phyloP scores from a whole-genome alignment of 305 asterid genomes.

The Lippia alba region DNA sequence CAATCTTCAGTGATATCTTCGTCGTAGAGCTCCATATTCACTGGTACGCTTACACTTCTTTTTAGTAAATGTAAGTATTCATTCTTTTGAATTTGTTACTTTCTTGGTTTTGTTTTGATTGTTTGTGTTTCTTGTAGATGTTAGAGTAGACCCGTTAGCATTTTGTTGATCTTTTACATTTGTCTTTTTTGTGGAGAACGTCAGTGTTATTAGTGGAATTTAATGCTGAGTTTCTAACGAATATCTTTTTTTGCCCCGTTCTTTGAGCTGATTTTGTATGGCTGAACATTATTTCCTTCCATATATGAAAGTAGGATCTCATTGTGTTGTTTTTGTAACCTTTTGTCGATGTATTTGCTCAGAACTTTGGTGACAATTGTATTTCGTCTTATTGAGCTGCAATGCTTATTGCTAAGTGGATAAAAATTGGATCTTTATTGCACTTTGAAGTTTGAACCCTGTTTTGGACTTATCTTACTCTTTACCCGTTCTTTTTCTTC shows the following conservation, averaged over 20 bases:
- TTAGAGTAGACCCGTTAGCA: not conserved
- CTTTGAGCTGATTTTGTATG: not conserved
- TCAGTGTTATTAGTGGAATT: not conserved
- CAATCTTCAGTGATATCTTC: not conserved
- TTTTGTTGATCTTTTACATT: not conserved
- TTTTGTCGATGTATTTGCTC: not conserved
- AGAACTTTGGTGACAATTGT: not conserved
- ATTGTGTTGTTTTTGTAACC: not conserved
- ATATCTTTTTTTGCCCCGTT: too few species aligned
- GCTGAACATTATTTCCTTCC: not conserved
- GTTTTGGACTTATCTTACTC: not conserved
- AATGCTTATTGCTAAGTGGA: not conserved
- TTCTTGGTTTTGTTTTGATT: not conserved
- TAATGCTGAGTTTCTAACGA: not conserved
- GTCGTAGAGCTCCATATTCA: not conserved
- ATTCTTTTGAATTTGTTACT: not conserved
- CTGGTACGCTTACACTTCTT: not conserved
- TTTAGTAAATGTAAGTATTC: not conserved
- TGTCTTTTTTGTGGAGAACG: not conserved
- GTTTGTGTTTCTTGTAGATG: not conserved
- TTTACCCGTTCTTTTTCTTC: not conserved
- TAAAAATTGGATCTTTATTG: constrained; percentile 5
- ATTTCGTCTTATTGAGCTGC: not conserved
- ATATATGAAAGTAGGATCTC: too few species aligned
- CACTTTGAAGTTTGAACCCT: not conserved